Evolutionary conservation across 2,329 filamentous ascomycete genomes (phyloP), one percentile per base, ranked within the genome.

Genomic region (Fusarium aywerte): DNA sequence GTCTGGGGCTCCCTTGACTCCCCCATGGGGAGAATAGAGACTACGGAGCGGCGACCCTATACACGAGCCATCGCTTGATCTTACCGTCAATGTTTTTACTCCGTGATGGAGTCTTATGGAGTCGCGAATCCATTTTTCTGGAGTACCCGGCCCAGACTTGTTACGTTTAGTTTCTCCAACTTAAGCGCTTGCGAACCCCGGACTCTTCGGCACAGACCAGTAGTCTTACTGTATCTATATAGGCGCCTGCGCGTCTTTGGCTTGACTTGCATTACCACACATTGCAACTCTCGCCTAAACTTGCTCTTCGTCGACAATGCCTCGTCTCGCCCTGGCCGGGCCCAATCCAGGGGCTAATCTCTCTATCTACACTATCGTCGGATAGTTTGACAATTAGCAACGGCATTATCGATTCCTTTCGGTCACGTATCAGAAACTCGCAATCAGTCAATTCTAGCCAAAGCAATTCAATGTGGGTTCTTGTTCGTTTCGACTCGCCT

Each of bases 191-290:
- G 35, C 27, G 12, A 27, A 62, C 44, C 45, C 44, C 59, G 60
- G 60, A 64, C 51, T 50, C 33, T 21, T 59, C 58, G 44, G 51
- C 59, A 58, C 59, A 45, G 60, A 58, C 59, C 44, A 64, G 15
- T 38, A 10, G 45, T 44, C 32, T 48, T 20, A 58, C 57, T 38
- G 20, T 49, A 49, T 36, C 45, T 45, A 53, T 32, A 52, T 35
- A 35, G 39, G 39, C 10, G 50, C 16, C 39, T 25, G 15, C 49
- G 27, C 23, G 25, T 32, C n/a, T 40, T 27, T 27, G 27, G 27
- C 27, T 18, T 49, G 32, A 49, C 32, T 16, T 49, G 45, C 32
- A 49, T 49, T 13, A 7, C 39, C 21, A 10, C 9, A 21, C 21
- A 25, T 15, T 38, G 39, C 35, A 48, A 42, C 23, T 58, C 59